Base-by-base conservation (phyloP, 148 eudicot genomes). In the Fallopia convolvulus region DNA sequence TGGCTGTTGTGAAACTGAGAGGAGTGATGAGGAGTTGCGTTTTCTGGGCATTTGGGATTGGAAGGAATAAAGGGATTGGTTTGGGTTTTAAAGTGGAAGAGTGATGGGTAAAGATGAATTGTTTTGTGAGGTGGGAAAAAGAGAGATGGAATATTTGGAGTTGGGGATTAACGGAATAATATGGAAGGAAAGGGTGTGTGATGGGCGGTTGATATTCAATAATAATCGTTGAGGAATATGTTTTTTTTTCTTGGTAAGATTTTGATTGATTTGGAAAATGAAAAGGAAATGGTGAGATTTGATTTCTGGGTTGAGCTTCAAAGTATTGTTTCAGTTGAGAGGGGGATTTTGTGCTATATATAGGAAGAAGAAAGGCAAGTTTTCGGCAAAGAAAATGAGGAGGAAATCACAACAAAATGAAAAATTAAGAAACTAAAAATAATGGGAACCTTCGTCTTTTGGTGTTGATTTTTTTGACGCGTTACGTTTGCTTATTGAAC, bases 31-130 rank as follows among this genome's bases (percentile, higher is more conserved):
- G 74, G 76, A 60, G 81, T 72, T 79, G 79, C 84, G 84, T 70
- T 82, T 82, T 13, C 26, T 71, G 53, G 84, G 78, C 84, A 82
- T 82, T 52, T 70, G 42, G 46, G n/a, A 8, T 76, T 53, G 68
- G n/a, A 55, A 42, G 74, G 46, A 73, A 61, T n/a, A 56, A 52
- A 48, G 74, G 41, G 68, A 70, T 30, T 76, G 61, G 15, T 30
- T 30, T 32, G 18, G 26, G 32, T n/a, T 58, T 63, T 63, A 3
- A 11, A 68, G 44, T 33, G 46, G 33, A 26, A 26, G 13, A 18
- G 20, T 18, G 30, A 20, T 10, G 8, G 26, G 30, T 20, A 56
- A 21, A 21, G 55, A 50, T 13, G 26, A 23, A 58, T 20, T 20
- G 7, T 61, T 61, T 61, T 61, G 15, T 12, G 65, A 58, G 65